Percentiles rank a stretch among this genome's conserved stretches.
Evolutionary conservation across 1,284 basidiomycete species (phyloP).

Genomic region (Heliocybe sulcata): DNA sequence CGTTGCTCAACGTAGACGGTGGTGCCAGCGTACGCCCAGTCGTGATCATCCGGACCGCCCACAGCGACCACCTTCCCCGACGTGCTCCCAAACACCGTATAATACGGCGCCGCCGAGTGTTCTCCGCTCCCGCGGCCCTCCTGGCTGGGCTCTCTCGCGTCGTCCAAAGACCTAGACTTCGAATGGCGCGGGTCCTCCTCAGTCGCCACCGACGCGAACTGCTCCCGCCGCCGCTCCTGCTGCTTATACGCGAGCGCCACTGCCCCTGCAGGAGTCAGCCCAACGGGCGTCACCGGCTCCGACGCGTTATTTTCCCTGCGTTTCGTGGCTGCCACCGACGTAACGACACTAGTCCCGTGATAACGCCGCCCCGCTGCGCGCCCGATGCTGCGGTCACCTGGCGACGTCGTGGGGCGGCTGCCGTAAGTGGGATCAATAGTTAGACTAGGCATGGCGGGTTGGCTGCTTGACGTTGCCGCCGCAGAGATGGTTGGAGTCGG

Average conservation of each 20-base stretch:
- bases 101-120: slow-evolving; percentile 29
- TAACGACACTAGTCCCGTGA: not conserved
- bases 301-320: slow-evolving; percentile 3
- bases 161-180: slow-evolving; percentile 11
- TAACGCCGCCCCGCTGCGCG: not conserved
- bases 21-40: slow-evolving; percentile 11
- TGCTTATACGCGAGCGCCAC: slow-evolving; percentile 53
- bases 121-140: slow-evolving; percentile 14
- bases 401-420: not conserved
- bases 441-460: not conserved
- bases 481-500: not conserved
- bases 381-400: not conserved
- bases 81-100: slow-evolving; percentile 43
- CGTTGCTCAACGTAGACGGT: not conserved
- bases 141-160: slow-evolving; percentile 13
- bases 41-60: slow-evolving; percentile 31
- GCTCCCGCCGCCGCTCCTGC: slow-evolving; percentile 31
- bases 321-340: not conserved
- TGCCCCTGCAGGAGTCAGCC: slow-evolving; percentile 49
- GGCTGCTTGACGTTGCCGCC: not conserved
- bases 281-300: slow-evolving; percentile 1
- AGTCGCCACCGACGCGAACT: slow-evolving; percentile 11
- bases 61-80: slow-evolving; percentile 37
- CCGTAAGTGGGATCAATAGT: not conserved
- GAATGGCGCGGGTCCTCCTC: slow-evolving; percentile 6